Conservation (phyloP, 805 yeast genomes). For the Pachysolen tannophilus region DNA sequence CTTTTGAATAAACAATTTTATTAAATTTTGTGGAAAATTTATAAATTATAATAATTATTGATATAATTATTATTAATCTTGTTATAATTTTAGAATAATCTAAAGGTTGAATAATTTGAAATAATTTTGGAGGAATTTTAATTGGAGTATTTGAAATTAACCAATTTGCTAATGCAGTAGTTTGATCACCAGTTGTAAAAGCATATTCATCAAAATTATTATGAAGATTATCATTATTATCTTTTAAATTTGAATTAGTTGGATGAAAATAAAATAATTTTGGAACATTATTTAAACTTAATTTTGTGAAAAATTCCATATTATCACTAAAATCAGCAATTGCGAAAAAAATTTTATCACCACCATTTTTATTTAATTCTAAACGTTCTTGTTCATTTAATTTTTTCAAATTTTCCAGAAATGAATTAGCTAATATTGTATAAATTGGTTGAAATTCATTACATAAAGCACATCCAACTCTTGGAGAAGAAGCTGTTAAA, state of each 20-base stretch:
- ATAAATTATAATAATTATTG: constrained; percentile 20
- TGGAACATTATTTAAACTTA: constrained; percentile 69
- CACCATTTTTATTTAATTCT: too few species aligned
- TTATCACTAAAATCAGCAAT: constrained; percentile 62
- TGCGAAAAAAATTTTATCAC: constrained; percentile 71
- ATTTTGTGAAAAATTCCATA: constrained; percentile 40
- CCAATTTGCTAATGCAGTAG: constrained; percentile 25
- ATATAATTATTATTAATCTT: constrained; percentile 16
- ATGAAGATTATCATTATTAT: constrained; percentile 17
- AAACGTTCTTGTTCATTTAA: constrained; percentile 45
- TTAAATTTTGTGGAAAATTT: constrained; percentile 26
- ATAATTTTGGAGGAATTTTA: constrained; percentile 13
- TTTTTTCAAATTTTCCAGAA: constrained; percentile 35
- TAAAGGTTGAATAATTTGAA: constrained; percentile 30
- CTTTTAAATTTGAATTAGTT: constrained; percentile 25
- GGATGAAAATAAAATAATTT: constrained; percentile 59
- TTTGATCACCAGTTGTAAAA: constrained; percentile 36
- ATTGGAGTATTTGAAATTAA: constrained; percentile 25
- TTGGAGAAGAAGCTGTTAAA: constrained; percentile 67
- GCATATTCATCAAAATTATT: constrained; percentile 33
- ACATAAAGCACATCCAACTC: constrained; percentile 75
- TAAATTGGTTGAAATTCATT: constrained; percentile 58
- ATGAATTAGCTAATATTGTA: constrained; percentile 53
- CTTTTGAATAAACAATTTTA: constrained; percentile 37
- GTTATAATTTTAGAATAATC: constrained; percentile 32